Base-by-base conservation (phyloP, 495 filamentous ascomycete species). In the Aspergillus ellipticus region DNA sequence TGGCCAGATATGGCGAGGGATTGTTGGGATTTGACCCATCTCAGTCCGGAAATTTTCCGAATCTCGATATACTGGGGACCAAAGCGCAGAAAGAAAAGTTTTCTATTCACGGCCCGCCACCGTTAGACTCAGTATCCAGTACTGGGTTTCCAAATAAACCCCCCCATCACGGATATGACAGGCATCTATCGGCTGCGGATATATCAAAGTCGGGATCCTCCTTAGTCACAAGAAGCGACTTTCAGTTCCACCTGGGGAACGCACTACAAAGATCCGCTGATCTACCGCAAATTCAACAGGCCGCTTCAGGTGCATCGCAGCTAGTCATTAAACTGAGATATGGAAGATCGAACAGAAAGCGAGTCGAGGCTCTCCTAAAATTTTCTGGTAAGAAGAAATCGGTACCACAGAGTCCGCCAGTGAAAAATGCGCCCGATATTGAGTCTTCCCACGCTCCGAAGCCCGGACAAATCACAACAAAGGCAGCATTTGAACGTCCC, bases 281-380 rank as follows among this genome's bases (percentile, higher is more conserved):
- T 41, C 21, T 51, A 19, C 58, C 55, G 33, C 28, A 42, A 5
- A 26, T 1, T 22, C 11, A 19, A 6, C 45, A 46, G 26, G 41
- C 49, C 17, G 24, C 10, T 13, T 45, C 53, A 5, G 35, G 47
- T 26, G 62, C 58, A 39, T 26, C 52, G 16, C 63, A 57, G 26
- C 51, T 69, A 8, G 60, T 77, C 33, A 64, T 74, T 19, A 74
- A 59, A 60, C 53, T 78, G 29, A 72, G 64, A 22, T 78, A 78
- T 53, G 74, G 74, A 17, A 72, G 65, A 50, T 42, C 63, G 2
- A 78, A 78, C 50, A 68, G 67, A 42, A 74, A 68, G 53, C 66
- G 71, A 16, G 69, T 78, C n/a, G 73, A 75, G 33, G 72, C 63
- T 16, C 65, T 78, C 13, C 67, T 78, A 6, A 78, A 74, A 58